Percentiles rank a stretch among this genome's conserved stretches.
These are phyloP conservation scores for Pseudozyma flocculosa DNA, from an alignment of 1,284 basidiomycete species.

Conservation along the genomic window DNA sequence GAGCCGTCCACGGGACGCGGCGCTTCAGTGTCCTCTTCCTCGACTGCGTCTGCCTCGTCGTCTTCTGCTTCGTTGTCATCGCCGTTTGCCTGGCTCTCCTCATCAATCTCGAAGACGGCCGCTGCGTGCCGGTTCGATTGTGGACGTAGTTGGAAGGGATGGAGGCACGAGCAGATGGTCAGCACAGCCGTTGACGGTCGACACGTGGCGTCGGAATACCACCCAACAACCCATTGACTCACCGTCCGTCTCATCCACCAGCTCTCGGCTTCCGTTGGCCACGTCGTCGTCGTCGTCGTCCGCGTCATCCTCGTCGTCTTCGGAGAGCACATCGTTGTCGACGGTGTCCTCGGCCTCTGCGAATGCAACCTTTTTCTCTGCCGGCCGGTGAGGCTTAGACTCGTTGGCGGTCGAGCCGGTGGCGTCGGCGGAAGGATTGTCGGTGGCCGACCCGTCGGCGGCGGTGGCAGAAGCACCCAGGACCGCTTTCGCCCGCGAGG, in stretches of 20 bases:
- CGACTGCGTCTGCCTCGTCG: no score
- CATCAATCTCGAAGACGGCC: slow-evolving; percentile 48
- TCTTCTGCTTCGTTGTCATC: slow-evolving; percentile 8
- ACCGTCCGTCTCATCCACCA: slow-evolving; percentile 32
- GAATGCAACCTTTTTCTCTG: slow-evolving; percentile 52
- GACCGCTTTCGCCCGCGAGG: no score
- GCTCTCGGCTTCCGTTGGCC: neutral
- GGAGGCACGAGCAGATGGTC: no score
- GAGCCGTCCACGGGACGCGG: slow-evolving; percentile 22
- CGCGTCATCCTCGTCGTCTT: slow-evolving; percentile 28
- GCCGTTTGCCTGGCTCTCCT: slow-evolving; percentile 24
- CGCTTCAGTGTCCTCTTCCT: neutral
- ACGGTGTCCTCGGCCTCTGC: slow-evolving; percentile 42
- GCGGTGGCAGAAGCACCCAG: neutral
- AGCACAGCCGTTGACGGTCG: no score
- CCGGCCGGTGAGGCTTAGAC: slow-evolving; percentile 9
- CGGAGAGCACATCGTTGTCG: slow-evolving; percentile 16
- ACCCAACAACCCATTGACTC: no score
- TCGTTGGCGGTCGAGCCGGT: neutral
- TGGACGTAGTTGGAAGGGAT: neutral
- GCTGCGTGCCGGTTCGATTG: neutral
- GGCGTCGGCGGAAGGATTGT: neutral
- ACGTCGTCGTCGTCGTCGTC: slow-evolving; percentile 5
- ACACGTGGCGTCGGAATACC: no score
- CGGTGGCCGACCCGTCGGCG: slow-evolving; percentile 2